phyloP scores from a whole-genome alignment of 1,284 basidiomycete genomes.

The Ceratobasidium sp. region DNA sequence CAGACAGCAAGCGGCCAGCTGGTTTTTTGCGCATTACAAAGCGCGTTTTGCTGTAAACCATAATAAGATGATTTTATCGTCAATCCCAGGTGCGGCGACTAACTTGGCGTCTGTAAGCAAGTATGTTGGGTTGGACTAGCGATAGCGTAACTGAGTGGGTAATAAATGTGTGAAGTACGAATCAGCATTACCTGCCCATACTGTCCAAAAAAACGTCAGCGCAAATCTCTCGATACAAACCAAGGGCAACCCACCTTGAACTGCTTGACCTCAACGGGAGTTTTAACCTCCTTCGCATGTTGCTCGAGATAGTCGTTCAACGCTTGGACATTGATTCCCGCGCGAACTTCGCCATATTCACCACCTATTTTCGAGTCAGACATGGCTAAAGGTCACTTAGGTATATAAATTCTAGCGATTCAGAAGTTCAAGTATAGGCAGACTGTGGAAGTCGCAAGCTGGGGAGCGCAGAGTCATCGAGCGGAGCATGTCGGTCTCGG shows the following conservation, averaged over 20 bases:
- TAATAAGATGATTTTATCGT: slow-evolving; percentile 34
- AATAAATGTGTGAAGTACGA: slow-evolving; percentile 9
- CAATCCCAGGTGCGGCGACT: slow-evolving; percentile 50
- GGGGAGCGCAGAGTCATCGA: slow-evolving; percentile 19
- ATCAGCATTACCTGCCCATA: slow-evolving; percentile 76
- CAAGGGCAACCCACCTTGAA: slow-evolving; percentile 76
- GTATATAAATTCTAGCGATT: neutral
- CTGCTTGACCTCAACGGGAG: slow-evolving; percentile 87
- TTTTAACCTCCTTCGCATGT: slow-evolving; percentile 69
- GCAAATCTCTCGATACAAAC: slow-evolving; percentile 10
- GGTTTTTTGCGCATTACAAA: slow-evolving; percentile 95
- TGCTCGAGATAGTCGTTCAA: slow-evolving; percentile 78
- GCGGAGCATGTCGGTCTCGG: slow-evolving; percentile 16
- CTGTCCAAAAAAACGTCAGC: slow-evolving; percentile 59
- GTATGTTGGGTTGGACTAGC: slow-evolving; percentile 94
- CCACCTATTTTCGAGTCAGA: slow-evolving; percentile 69
- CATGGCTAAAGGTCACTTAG: slow-evolving; percentile 53
- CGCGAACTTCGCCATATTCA: slow-evolving; percentile 62
- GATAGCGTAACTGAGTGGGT: slow-evolving; percentile 43
- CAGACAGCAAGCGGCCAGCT: slow-evolving; percentile 85
- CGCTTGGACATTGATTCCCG: slow-evolving; percentile 73
- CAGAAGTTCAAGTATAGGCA: neutral
- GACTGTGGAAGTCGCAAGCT: neutral
- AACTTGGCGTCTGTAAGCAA: slow-evolving; percentile 83
- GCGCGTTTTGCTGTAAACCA: slow-evolving; percentile 64